Evolutionary conservation across 2,329 filamentous ascomycete species (phyloP), one percentile per base, ranked within the genome.

Genomic region (Cytospora chrysosperma): DNA sequence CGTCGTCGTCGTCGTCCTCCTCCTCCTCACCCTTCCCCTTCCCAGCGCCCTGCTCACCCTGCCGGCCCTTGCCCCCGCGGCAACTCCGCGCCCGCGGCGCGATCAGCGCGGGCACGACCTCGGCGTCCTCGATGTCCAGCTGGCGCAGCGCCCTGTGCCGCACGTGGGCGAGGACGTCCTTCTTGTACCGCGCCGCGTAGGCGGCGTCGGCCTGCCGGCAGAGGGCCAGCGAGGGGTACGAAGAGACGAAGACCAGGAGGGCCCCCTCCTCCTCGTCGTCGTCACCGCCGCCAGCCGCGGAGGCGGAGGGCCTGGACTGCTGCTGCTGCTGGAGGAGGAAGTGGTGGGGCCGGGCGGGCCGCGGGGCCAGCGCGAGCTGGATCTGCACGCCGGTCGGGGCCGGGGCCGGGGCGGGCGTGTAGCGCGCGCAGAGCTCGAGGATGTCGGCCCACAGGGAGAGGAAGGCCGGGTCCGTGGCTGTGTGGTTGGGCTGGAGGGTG

Each of bases 321-420:
- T n/a, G n/a, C n/a, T n/a, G n/a, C n/a, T n/a, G n/a, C 57, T 63
- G 64, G 19, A 64, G 57, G 26, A 65, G 64, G 61, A 65, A 65
- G 61, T 65, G 64, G 40, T 65, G 64, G 30, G 53, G 10, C 49
- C 61, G 62, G 26, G 19, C 17, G 9, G 64, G 58, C 9, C 37
- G 54, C 12, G 37, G 52, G 61, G 26, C 51, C 47, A 66, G 54
- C n/a, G 64, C 54, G 37, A 55, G 10, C 17, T 57, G 61, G 32
- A 59, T 28, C 40, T 61, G 61, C 1, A 50, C 55, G 47, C 55
- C 37, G 15, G 54, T 49, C 0, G 64, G 49, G 19, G 26, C 52
- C 2, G 64, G 58, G 21, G 26, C 52, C 2, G 64, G 58, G 21
- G 28, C 40, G 3, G 64, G 64, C 3, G 58, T 61, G 58, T 66